Evolutionary conservation across 805 yeast genomes (phyloP).

Genomic region (Kazachstania viticola): DNA sequence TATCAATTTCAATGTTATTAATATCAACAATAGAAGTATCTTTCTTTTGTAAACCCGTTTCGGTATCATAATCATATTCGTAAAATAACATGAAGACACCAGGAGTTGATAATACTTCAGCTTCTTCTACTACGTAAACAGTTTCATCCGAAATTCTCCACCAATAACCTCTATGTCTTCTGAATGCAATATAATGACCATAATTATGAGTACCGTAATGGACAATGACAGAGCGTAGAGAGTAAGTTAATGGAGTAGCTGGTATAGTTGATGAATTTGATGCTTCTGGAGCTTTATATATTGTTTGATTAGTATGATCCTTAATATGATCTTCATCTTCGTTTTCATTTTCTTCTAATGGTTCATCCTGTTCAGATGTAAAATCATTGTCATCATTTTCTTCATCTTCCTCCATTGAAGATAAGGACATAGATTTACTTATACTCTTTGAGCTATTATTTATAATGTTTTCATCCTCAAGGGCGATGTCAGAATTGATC

Average conservation of each 20-base stretch:
- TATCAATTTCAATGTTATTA: constrained; percentile 7
- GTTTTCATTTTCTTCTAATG: constrained; percentile 6
- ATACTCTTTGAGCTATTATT: constrained; percentile 2
- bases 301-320: constrained; percentile 2
- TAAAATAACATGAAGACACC: constrained; percentile 92
- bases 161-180: constrained; percentile 78
- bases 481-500: constrained; percentile 8
- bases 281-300: no score
- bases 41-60: constrained; percentile 21
- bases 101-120: constrained; percentile 68
- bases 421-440: background rate
- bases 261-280: constrained; percentile 10
- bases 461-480: constrained; percentile 4
- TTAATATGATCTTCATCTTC: constrained; percentile 3
- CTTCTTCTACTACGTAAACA: constrained; percentile 68
- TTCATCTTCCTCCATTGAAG: constrained; percentile 1
- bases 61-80: constrained; percentile 40
- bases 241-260: constrained; percentile 44
- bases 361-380: constrained; percentile 3
- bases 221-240: constrained; percentile 73
- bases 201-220: constrained; percentile 95
- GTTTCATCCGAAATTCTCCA: constrained; percentile 92
- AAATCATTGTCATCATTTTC: constrained; percentile 6
- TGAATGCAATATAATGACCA: constrained; percentile 91
- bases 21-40: constrained; percentile 12